Evolutionary conservation across 495 filamentous ascomycete genomes (phyloP), one percentile per base, ranked within the genome.

Genomic region (Filosporella fistucella): DNA sequence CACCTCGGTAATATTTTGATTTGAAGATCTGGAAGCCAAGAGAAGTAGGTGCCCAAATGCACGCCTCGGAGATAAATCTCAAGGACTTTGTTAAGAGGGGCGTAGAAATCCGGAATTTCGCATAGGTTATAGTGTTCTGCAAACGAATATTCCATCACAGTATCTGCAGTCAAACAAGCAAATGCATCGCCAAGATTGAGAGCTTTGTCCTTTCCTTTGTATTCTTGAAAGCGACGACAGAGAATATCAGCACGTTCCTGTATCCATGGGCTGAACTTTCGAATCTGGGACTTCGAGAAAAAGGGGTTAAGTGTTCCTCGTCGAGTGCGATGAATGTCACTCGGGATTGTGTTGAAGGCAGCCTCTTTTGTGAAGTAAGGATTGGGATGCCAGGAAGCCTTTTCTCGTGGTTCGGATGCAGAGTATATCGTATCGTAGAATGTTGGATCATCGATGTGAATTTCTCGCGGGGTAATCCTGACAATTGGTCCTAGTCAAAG

Each of bases 391-490:
- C 41, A 12, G 1, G 13, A 21, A 5, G 25, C 28, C 22, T 52
- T 52, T 18, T 42, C 35, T 13, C 32, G 34, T 3, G 29, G 48
- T 8, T 21, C 40, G 16, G 34, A 46, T 10, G 26, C 38, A 5
- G 52, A 39, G 56, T 78, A 81, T 11, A 82, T 37, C 25, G 66
- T 60, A 41, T 77, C 65, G 44, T 68, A 76, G 57, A 66, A 82
- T 23, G 71, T 63, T 0, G 73, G 70, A 55, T 81, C 74, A 17
- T 66, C 54, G 51, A 81, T 64, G 45, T 80, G 77, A 0, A 84
- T 33, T 45, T 83, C 78, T 35, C 68, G 54, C 0, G 81, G 78
- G 37, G 62, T 76, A 59, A 84, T 80, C 16, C 80, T 70, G 4
- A 82, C 64, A 40, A 84, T 80, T 3, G 80, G 78, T 5, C 80